phyloP scores from a whole-genome alignment of 257 asterid species.

The Orobanche coerulescens region DNA sequence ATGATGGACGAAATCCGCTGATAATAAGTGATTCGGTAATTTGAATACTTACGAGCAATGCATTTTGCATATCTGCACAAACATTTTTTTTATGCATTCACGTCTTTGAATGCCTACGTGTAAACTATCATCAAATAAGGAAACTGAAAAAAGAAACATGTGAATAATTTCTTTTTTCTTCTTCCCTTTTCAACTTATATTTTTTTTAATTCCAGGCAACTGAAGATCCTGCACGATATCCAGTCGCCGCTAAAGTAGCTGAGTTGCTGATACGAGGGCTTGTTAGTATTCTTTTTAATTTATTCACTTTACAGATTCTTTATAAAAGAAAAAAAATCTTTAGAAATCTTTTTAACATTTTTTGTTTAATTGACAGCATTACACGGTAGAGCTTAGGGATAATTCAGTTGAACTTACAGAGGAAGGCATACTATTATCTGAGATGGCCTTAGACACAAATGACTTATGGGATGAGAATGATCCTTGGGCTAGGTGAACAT shows the following conservation, averaged over 20 bases:
- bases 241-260: conserved; percentile 93
- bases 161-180: background rate
- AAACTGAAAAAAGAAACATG: background rate
- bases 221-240: conserved; percentile 84
- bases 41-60: conserved; percentile 21
- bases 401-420: conserved; percentile 93
- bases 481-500: conserved; percentile 93
- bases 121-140: background rate
- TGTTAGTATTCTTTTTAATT: conserved; percentile 38
- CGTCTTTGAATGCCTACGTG: background rate
- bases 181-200: conserved; percentile 10
- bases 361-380: conserved; percentile 54
- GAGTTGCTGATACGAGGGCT: conserved; percentile 66
- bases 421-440: conserved; percentile 80
- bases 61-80: conserved; percentile 15
- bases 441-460: conserved; percentile 91
- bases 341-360: conserved; percentile 5
- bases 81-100: background rate
- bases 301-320: background rate
- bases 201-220: conserved; percentile 51
- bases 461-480: conserved; percentile 98
- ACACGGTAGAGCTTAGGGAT: conserved; percentile 83
- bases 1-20: conserved; percentile 96
- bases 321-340: background rate
- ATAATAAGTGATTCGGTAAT: conserved; percentile 91